Conservation (phyloP, 2,329 filamentous ascomycete genomes). For the Fusarium fujikuroi region DNA sequence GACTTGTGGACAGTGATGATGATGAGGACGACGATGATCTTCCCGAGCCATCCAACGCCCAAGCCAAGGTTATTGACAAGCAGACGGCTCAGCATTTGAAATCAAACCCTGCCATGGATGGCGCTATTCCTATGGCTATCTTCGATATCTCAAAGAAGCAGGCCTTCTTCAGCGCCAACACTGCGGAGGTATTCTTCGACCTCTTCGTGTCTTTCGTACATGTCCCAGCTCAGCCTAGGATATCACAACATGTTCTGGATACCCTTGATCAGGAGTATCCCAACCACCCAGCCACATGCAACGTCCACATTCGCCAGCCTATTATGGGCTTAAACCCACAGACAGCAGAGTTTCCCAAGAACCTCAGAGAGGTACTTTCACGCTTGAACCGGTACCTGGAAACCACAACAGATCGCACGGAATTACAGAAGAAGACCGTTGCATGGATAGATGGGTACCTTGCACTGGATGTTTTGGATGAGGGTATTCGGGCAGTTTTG, state of each 20-base stretch:
- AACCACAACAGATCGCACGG: constrained; percentile 57
- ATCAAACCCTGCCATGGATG: constrained; percentile 84
- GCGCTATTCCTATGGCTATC: constrained; percentile 92
- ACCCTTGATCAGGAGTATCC: constrained; percentile 70
- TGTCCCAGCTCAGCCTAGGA: constrained; percentile 70
- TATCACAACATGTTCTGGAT: constrained; percentile 79
- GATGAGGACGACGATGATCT: constrained; percentile 56
- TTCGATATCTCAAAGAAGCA: constrained; percentile 89
- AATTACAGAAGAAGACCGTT: constrained; percentile 60
- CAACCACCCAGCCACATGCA: constrained; percentile 70
- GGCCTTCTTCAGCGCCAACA: constrained; percentile 71
- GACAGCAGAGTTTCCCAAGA: constrained; percentile 77
- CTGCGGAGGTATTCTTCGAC: constrained; percentile 82
- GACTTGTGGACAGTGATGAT: constrained; percentile 57
- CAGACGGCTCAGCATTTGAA: constrained; percentile 64
- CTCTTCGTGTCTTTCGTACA: constrained; percentile 77
- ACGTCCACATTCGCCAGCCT: constrained; percentile 77
- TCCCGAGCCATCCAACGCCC: constrained; percentile 55
- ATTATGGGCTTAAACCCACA: constrained; percentile 71
- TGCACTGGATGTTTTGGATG: constrained; percentile 61
- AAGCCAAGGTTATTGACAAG: constrained; percentile 59
- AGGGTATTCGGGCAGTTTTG: constrained; percentile 65
- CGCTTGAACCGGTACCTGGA: constrained; percentile 65
- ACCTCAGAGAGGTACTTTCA: constrained; percentile 72
- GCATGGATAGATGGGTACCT: constrained; percentile 67